These are phyloP conservation scores for Pugionium dolabratum DNA, from an alignment of 345 rosid species.

Conservation along the genomic window DNA sequence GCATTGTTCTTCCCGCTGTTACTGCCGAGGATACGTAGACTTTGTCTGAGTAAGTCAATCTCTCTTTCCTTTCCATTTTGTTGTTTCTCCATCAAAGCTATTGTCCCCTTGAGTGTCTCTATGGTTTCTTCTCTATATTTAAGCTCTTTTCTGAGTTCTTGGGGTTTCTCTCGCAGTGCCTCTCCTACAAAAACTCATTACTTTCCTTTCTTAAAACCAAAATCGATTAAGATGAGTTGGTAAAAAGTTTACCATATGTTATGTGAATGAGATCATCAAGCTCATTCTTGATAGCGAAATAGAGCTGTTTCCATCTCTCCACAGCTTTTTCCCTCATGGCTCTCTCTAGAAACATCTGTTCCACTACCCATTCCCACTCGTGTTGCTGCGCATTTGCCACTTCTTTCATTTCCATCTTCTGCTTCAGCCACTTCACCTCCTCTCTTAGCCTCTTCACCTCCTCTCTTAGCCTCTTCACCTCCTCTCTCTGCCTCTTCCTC, in stretches of 20 bases:
- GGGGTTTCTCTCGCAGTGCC: conserved; percentile 46
- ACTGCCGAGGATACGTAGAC: conserved; percentile 56
- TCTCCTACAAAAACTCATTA: conserved; percentile 41
- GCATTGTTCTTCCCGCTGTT: conserved; percentile 33
- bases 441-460: conserved; percentile 62
- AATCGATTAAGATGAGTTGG: conserved; percentile 14
- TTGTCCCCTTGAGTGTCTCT: conserved; percentile 45
- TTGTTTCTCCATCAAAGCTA: conserved; percentile 52
- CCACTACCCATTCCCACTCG: conserved; percentile 48
- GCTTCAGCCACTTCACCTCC: conserved; percentile 58
- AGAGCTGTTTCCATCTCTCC: conserved; percentile 82
- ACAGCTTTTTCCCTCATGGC: conserved; percentile 67
- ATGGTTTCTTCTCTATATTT: conserved; percentile 52
- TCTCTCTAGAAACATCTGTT: conserved; percentile 69
- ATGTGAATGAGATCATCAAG: conserved; percentile 77
- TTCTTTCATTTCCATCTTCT: conserved; percentile 49
- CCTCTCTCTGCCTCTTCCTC: conserved; percentile 63
- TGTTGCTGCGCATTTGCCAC: conserved; percentile 42
- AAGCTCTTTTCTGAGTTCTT: conserved; percentile 63
- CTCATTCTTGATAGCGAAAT: conserved; percentile 79
- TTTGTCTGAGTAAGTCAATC: conserved; percentile 72
- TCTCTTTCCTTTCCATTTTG: conserved; percentile 54
- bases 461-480: conserved; percentile 59
- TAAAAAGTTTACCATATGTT: conserved; percentile 42
- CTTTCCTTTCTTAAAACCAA: neutral